These are phyloP conservation scores for Leishmania gerbilli DNA, from an alignment of 208 protist genomes.

Conservation along the genomic window DNA sequence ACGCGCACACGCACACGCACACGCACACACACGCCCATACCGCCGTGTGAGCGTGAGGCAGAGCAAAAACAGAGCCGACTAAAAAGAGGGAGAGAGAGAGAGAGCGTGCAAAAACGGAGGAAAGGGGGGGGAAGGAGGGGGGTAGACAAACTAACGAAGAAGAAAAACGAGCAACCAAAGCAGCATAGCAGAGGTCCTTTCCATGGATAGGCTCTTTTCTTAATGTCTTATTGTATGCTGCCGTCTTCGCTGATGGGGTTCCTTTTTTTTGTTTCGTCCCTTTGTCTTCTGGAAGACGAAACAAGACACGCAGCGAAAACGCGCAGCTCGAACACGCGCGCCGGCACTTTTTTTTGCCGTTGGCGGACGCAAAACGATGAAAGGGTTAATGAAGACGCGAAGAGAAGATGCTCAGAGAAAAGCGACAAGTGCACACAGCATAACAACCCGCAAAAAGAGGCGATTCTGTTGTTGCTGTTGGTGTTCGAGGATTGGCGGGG, in stretches of 20 bases:
- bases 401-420: no score
- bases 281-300: not conserved
- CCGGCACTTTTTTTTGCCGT: not conserved
- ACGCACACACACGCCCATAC: not conserved
- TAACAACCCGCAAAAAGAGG: not conserved
- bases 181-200: not conserved
- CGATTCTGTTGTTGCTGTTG: not conserved
- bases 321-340: not conserved
- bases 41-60: not conserved
- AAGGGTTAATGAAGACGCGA: no score
- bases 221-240: not conserved
- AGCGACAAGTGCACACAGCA: not conserved
- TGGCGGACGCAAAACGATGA: no score
- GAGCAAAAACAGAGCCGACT: not conserved
- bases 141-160: not conserved
- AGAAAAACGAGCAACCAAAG: not conserved
- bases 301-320: not conserved
- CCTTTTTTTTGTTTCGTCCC: not conserved
- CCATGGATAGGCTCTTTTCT: not conserved
- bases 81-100: conserved; percentile 1
- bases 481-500: not conserved
- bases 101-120: not conserved
- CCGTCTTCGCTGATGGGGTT: not conserved
- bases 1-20: not conserved
- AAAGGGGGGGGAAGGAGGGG: not conserved